Conservation (phyloP, 192 early-diverging fungal genomes). For the Helicostylum pulchrum region DNA sequence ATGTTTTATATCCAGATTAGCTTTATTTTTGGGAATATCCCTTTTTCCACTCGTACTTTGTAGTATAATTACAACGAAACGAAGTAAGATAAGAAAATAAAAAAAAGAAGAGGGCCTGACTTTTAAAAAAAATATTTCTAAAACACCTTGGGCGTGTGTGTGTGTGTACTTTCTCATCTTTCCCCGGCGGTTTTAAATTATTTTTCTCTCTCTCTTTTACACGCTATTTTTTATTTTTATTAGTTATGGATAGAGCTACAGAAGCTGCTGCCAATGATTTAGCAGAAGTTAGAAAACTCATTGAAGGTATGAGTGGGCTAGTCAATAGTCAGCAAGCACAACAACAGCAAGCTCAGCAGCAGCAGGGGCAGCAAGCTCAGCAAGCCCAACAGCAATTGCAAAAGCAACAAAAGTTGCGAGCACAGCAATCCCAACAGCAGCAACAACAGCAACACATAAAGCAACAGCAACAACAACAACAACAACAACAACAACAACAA, state of each 20-base stretch:
- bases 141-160: background rate
- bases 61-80: background rate
- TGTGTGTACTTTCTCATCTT: no score
- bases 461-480: constrained; percentile 6
- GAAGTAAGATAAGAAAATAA: no score
- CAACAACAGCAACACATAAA: constrained; percentile 20
- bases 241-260: constrained; percentile 20
- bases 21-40: no score
- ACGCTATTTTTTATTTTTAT: no score
- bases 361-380: constrained; percentile 8
- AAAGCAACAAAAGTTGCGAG: constrained; percentile 8
- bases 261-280: constrained; percentile 32
- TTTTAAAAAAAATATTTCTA: no score
- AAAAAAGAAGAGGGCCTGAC: background rate
- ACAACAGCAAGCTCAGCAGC: constrained; percentile 18
- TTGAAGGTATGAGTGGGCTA: constrained; percentile 36
- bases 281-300: constrained; percentile 38
- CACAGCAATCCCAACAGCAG: background rate
- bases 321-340: constrained; percentile 25
- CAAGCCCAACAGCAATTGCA: constrained; percentile 1
- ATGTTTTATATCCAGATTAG: no score
- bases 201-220: no score
- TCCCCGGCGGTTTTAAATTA: no score
- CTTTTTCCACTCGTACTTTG: no score
- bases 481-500: background rate